phyloP scores from a whole-genome alignment of 768 basidiomycete genomes.

The Leccinum variicolor region DNA sequence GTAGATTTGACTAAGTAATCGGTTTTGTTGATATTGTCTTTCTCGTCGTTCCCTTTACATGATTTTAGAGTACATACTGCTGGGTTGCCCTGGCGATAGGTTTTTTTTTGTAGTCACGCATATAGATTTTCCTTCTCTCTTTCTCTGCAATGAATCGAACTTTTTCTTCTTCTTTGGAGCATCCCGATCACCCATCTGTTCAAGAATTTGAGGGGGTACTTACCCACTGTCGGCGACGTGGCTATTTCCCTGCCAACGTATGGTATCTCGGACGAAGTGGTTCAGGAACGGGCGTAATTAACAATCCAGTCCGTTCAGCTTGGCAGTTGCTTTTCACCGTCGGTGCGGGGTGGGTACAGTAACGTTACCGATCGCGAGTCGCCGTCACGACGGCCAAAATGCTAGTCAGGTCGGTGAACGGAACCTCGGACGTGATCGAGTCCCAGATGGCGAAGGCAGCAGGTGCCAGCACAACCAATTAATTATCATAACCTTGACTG shows the following conservation, averaged over 20 bases:
- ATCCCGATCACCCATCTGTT: not conserved
- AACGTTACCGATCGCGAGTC: not conserved
- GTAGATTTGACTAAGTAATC: slow-evolving; percentile 3
- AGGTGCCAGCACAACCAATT: not conserved
- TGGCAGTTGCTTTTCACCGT: not conserved
- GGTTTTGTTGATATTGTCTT: not conserved
- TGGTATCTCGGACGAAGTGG: not conserved
- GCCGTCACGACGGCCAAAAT: not conserved
- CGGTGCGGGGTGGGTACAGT: not conserved
- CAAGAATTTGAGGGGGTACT: too few species aligned
- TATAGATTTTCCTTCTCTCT: not conserved
- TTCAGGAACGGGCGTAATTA: not conserved
- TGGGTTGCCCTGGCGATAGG: not conserved
- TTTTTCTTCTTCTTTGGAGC: not conserved
- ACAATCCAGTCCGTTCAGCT: too few species aligned
- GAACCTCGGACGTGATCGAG: too few species aligned
- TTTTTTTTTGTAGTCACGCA: not conserved
- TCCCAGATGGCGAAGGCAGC: not conserved
- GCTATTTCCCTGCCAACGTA: not conserved
- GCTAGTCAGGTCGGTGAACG: not conserved
- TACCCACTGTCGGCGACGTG: not conserved
- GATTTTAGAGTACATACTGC: not conserved
- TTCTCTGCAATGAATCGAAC: not conserved
- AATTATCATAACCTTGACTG: not conserved
- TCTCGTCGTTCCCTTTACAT: not conserved